Percentiles rank a stretch among this genome's conserved stretches.
Evolutionary conservation across 345 rosid genomes (phyloP).

Genomic region (Brassica incana): DNA sequence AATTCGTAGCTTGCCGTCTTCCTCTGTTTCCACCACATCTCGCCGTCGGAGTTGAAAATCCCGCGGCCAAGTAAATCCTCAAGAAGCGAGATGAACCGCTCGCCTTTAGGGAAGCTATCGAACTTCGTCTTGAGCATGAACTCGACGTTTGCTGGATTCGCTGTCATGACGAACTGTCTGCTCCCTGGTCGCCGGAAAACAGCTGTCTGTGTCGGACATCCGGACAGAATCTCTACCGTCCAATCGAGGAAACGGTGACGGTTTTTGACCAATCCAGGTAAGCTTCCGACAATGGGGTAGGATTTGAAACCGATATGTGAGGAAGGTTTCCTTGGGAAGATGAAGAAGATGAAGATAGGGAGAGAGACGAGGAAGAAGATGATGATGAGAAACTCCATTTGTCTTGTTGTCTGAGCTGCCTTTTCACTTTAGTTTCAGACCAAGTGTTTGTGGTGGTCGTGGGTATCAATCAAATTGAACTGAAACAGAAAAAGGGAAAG

Average conservation of each 20-base stretch:
- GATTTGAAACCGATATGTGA: slow-evolving; percentile 40
- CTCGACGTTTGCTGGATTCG: slow-evolving; percentile 61
- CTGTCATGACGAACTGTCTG: slow-evolving; percentile 44
- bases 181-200: slow-evolving; percentile 45
- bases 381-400: slow-evolving; percentile 18
- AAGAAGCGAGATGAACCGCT: slow-evolving; percentile 23
- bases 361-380: slow-evolving; percentile 24
- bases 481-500: neutral
- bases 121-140: slow-evolving; percentile 66
- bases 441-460: slow-evolving; percentile 8
- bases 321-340: neutral
- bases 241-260: slow-evolving; percentile 51
- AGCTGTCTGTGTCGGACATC: slow-evolving; percentile 60
- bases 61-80: slow-evolving; percentile 71
- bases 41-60: slow-evolving; percentile 68
- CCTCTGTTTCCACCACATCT: slow-evolving; percentile 67
- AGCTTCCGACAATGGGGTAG: slow-evolving; percentile 59
- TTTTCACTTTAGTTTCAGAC: neutral
- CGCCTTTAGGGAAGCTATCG: slow-evolving; percentile 58
- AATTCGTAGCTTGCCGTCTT: slow-evolving; percentile 76
- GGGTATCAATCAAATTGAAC: neutral
- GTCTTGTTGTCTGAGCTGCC: slow-evolving; percentile 5
- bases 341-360: slow-evolving; percentile 32
- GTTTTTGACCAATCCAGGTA: slow-evolving; percentile 41
- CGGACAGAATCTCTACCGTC: slow-evolving; percentile 49